Percentiles rank a stretch among this genome's conserved stretches.
phyloP scores from a whole-genome alignment of 2,329 filamentous ascomycete genomes.

The Pseudopyrenochaeta lycopersici region DNA sequence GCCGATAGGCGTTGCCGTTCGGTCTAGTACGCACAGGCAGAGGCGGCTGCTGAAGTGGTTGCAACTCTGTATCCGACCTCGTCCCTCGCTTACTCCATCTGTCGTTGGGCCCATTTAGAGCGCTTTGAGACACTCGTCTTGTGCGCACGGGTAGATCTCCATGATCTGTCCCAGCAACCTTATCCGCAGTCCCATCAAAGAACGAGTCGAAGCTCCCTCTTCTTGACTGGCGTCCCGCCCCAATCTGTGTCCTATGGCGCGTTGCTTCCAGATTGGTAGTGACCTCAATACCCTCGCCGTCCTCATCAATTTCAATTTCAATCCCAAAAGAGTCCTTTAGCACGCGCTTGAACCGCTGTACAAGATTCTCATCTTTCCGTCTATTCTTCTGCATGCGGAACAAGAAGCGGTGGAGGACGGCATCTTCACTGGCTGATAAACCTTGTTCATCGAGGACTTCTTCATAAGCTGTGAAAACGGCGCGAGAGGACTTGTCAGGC shows the following conservation, averaged over 20 bases:
- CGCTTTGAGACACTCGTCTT: slow-evolving; percentile 24
- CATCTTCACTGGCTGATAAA: slow-evolving; percentile 76
- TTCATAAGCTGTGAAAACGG: slow-evolving; percentile 84
- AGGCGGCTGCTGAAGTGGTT: slow-evolving; percentile 27
- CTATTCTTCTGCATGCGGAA: slow-evolving; percentile 68
- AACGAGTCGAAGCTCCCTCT: slow-evolving; percentile 68
- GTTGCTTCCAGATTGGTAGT: slow-evolving; percentile 42
- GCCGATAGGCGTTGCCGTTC: slow-evolving; percentile 27
- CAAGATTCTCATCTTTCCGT: slow-evolving; percentile 56
- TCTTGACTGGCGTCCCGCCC: slow-evolving; percentile 36
- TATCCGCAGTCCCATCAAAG: slow-evolving; percentile 64
- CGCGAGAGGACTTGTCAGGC: slow-evolving; percentile 71
- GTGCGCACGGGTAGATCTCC: slow-evolving; percentile 27
- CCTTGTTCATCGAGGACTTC: slow-evolving; percentile 75
- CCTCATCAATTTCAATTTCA: slow-evolving; percentile 70
- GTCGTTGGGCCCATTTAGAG: slow-evolving; percentile 13
- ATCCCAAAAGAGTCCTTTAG: slow-evolving; percentile 64
- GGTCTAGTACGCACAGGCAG: slow-evolving; percentile 38
- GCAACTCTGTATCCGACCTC: slow-evolving; percentile 36
- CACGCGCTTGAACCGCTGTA: slow-evolving; percentile 74
- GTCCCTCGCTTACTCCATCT: slow-evolving; percentile 26
- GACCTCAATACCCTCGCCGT: slow-evolving; percentile 50
- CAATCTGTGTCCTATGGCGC: slow-evolving; percentile 31
- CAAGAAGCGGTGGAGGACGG: slow-evolving; percentile 78
- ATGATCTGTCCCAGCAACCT: slow-evolving; percentile 54